These are phyloP conservation scores for Primulina eburnea DNA, from an alignment of 257 asterid genomes.

Conservation along the genomic window DNA sequence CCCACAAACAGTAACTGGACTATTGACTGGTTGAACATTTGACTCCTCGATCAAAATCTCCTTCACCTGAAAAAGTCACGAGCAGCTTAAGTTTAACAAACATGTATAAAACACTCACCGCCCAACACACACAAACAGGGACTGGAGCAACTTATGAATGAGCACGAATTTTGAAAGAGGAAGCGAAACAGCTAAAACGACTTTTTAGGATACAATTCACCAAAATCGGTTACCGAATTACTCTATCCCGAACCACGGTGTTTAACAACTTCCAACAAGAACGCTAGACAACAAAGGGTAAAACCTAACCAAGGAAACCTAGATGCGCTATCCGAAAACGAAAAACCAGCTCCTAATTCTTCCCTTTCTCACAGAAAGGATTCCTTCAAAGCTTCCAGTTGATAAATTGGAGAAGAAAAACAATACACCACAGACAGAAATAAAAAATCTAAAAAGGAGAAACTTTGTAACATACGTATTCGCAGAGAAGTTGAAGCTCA, in stretches of 20 bases:
- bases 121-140: not conserved
- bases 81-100: slow-evolving; percentile 1
- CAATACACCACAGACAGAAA: not conserved
- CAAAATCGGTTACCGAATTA: not conserved
- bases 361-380: not conserved
- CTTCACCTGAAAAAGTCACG: slow-evolving; percentile 62
- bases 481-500: slow-evolving; percentile 98
- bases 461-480: slow-evolving; percentile 56
- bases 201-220: not conserved
- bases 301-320: slow-evolving; percentile 31
- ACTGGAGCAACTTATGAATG: slow-evolving; percentile 1
- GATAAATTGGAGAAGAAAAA: slow-evolving; percentile 2
- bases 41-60: slow-evolving; percentile 98
- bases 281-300: slow-evolving; percentile 14
- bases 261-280: slow-evolving; percentile 2
- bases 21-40: slow-evolving; percentile 97
- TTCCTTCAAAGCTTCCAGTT: not conserved
- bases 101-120: not conserved
- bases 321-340: not conserved
- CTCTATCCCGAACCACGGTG: slow-evolving; percentile 6
- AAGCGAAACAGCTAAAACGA: too few species aligned
- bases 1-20: slow-evolving; percentile 99
- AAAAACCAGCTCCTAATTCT: not conserved
- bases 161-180: not conserved
- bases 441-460: slow-evolving; percentile 11